Evolutionary conservation across 2,329 filamentous ascomycete species (phyloP).

Genomic region (Arthrobotrys sphaeroides): DNA sequence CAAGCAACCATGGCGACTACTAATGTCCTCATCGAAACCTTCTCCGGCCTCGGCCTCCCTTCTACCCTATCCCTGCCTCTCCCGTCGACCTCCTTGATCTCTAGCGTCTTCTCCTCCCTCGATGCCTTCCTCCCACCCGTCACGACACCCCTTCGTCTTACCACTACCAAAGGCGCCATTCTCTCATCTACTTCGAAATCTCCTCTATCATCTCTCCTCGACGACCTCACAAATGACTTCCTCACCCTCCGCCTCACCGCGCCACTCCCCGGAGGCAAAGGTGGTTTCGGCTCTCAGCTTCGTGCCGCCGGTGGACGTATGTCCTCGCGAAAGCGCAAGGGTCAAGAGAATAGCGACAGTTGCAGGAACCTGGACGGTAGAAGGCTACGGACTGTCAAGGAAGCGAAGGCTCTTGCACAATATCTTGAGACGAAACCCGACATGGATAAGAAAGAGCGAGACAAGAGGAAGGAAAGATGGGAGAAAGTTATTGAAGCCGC

Average conservation of each 20-base stretch:
- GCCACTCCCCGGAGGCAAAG: constrained; percentile 89
- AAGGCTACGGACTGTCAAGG: constrained; percentile 86
- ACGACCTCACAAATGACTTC: constrained; percentile 73
- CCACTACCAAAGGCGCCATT: constrained; percentile 74
- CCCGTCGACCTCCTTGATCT: constrained; percentile 71
- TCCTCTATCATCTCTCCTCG: constrained; percentile 69
- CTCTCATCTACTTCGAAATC: constrained; percentile 84
- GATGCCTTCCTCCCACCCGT: constrained; percentile 64
- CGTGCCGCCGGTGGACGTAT: constrained; percentile 97
- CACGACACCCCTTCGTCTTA: constrained; percentile 74
- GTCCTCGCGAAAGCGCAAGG: constrained; percentile 91
- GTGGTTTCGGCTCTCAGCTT: constrained; percentile 95
- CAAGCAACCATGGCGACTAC: constrained; percentile 34
- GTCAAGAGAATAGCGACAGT: constrained; percentile 85
- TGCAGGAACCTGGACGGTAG: constrained; percentile 93
- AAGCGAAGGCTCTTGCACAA: constrained; percentile 93
- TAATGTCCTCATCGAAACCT: constrained; percentile 78
- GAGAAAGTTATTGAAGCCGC: constrained; percentile 86
- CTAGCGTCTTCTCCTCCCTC: constrained; percentile 73
- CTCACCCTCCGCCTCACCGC: constrained; percentile 82
- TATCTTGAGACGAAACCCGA: constrained; percentile 95
- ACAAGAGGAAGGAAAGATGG: constrained; percentile 84
- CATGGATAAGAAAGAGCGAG: constrained; percentile 91
- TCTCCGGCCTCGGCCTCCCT: constrained; percentile 82
- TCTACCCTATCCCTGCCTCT: constrained; percentile 83